phyloP scores from a whole-genome alignment of 331 rosid genomes.

The Quercus lobata region DNA sequence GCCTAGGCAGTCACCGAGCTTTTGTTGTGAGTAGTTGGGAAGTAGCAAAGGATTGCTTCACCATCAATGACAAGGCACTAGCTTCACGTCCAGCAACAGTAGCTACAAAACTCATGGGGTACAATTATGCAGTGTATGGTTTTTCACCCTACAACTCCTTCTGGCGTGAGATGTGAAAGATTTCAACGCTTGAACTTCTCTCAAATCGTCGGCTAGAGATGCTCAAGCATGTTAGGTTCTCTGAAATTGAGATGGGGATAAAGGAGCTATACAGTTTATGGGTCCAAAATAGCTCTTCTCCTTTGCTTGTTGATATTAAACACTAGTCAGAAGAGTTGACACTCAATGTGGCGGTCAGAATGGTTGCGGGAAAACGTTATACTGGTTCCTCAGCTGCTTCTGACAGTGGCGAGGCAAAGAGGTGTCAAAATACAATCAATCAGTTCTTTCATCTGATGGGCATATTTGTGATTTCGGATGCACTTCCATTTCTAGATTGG shows the following conservation, averaged over 20 bases:
- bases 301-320: background rate
- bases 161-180: background rate
- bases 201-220: slow-evolving; percentile 33
- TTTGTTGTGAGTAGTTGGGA: background rate
- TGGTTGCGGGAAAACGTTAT: slow-evolving; percentile 11
- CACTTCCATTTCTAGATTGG: background rate
- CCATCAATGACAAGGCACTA: background rate
- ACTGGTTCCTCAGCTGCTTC: background rate
- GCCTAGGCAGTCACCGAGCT: background rate
- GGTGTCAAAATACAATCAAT: background rate
- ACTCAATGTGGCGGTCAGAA: background rate
- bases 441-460: background rate
- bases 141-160: background rate
- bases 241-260: slow-evolving; percentile 27
- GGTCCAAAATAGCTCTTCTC: background rate
- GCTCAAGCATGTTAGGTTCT: slow-evolving; percentile 15
- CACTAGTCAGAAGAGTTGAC: background rate
- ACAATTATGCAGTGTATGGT: background rate
- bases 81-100: background rate
- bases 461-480: background rate
- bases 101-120: background rate
- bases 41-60: background rate
- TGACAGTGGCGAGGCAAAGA: slow-evolving; percentile 9
- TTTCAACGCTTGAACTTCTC: slow-evolving; percentile 1
- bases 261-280: slow-evolving; percentile 29